A percentile compares a stretch with the other conserved stretches of the same genome.
Conservation (phyloP, 2,329 filamentous ascomycete species). For the Furcasterigmium sp. region DNA sequence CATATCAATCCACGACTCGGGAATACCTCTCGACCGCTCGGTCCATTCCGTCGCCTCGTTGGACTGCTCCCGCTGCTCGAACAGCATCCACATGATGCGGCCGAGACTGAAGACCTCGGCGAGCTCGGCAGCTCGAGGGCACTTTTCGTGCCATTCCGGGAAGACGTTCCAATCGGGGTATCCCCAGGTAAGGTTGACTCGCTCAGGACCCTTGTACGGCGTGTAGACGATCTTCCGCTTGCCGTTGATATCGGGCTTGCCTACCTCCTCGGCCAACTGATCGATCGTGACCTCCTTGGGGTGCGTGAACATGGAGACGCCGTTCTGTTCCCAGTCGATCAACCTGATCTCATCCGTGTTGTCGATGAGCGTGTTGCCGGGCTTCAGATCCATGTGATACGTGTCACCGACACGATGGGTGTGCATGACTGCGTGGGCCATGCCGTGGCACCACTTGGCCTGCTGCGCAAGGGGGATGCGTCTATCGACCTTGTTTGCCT, state of each 20-base stretch:
- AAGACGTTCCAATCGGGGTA: conserved; percentile 14
- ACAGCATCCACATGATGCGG: conserved; percentile 14
- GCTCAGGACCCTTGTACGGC: conserved; percentile 6
- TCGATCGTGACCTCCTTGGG: conserved; percentile 11
- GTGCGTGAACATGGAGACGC: conserved; percentile 14
- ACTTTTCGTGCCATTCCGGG: conserved; percentile 10
- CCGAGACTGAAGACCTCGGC: conserved; percentile 15
- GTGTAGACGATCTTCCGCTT: conserved; percentile 10
- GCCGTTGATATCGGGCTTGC: conserved; percentile 1
- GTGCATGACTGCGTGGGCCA: conserved; percentile 15
- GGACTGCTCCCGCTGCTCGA: conserved; percentile 12
- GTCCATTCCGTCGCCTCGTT: conserved; percentile 7
- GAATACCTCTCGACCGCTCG: conserved; percentile 7
- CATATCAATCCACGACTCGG: conserved; percentile 7
- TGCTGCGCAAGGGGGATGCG: conserved; percentile 11
- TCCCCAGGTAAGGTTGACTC: conserved; percentile 11
- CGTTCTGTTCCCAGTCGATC: conserved; percentile 20
- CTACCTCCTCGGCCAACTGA: conserved; percentile 7
- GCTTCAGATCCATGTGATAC: conserved; percentile 24
- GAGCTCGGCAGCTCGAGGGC: conserved; percentile 13
- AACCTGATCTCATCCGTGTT: conserved; percentile 10
- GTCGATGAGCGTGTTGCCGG: conserved; percentile 20
- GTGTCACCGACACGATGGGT: conserved; percentile 15
- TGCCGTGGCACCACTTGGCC: conserved; percentile 17
- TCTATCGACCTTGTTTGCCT: conserved; percentile 6